Evolutionary conservation across 208 protist species (phyloP), one percentile per base, ranked within the genome.

Genomic region (Tritrichomonas foetus): DNA sequence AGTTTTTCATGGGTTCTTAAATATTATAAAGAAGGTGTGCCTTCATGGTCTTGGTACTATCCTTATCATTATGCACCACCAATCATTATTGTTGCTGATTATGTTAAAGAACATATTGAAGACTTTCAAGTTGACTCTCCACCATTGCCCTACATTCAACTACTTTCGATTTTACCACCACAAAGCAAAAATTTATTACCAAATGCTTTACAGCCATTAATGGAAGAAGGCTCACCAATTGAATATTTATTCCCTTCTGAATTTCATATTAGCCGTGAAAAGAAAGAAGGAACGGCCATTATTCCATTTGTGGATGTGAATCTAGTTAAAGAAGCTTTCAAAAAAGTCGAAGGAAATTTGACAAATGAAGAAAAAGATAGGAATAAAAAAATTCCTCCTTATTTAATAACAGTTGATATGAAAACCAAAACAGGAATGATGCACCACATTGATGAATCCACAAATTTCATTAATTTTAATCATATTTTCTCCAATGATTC

Each of bases 41-140:
- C 47, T 33, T 89, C 78, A 57, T 89, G 78, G 78, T 57, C 41
- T 36, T 89, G 78, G 78, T 89, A 22, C 27, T 89, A 44, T 36
- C 0, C 33, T 1, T 89, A 89, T 27, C 57, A 44, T 30, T 89
- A 57, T 20, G 78, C 78, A 39, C 78, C 78, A 36, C 47, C 78
- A 30, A 3, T 89, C 0, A 57, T 57, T 20, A 89, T 89, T 5
- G 78, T 89, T 61, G 41, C 78, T 33, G n/a, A 89, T 27, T 89
- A 89, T 57, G 20, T 53, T 39, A 0, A n/a, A 16, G 78, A 89
- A 39, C 47, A 89, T 16, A 33, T 5, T 20, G 33, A 41, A 20
- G n/a, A 89, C 39, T 89, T 89, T 33, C 47, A 89, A 39, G 14
- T 89, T 20, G 44, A 13, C 30, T 8, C 47, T 5, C 78, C 78